Base-by-base conservation (phyloP, 768 basidiomycete species). In the Terana coerulea region DNA sequence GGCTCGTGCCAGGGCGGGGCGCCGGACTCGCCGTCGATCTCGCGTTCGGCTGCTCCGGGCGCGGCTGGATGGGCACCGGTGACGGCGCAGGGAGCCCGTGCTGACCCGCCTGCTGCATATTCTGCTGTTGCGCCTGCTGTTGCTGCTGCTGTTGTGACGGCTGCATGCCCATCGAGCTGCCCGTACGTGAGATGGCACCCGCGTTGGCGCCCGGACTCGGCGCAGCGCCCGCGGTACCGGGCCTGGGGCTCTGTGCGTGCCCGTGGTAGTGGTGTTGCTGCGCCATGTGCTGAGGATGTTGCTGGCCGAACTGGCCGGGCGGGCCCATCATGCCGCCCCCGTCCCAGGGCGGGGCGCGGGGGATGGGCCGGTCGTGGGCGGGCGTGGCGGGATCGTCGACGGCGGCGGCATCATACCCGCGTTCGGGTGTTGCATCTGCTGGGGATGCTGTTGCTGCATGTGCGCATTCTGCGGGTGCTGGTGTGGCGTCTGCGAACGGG, bases 1-100 rank as follows among this genome's bases (percentile, higher is more conserved):
- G 62, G 49, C 65, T 60, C 14, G 67, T 66, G 19, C 62, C 60
- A 3, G 65, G 67, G 24, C 66, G 60, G 42, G 55, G 48, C 19
- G 59, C 58, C 1, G 57, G 45, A 21, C 67, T 60, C 17, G 64
- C 49, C 24, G 43, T 22, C 15, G 7, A 30, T 28, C 17, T n/a
- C 4, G 46, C 42, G 39, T 53, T 17, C 34, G 44, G n/a, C n/a
- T 9, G 52, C 39, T 37, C 37, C 30, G 14, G 47, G 6, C 55
- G 56, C 19, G 59, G 58, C 40, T 59, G 61, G 35, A 61, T 50
- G 0, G 61, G 60, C 19, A 63, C 40, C 8, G 63, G 58, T 12
- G 54, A 22, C 34, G 57, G 26, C 19, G 55, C 46, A 37, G 42
- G 41, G 54, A 33, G 51, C 45, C 44, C 53, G 62, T 60, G 60